phyloP scores from a whole-genome alignment of 202 grass and related monocot genomes.

The Cymbopogon flexuosus region DNA sequence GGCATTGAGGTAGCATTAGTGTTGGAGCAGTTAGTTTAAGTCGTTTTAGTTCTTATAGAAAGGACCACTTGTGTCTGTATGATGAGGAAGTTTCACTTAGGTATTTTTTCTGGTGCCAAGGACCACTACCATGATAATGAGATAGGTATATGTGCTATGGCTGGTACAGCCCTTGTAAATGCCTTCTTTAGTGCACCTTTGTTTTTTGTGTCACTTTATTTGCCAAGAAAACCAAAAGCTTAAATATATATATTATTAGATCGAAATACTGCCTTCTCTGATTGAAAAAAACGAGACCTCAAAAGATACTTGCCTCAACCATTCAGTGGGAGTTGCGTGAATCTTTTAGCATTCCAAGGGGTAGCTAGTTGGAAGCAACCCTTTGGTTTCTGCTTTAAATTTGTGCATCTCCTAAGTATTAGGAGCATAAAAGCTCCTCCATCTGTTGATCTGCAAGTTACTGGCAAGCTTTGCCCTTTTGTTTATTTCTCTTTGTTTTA shows the following conservation, averaged over 20 bases:
- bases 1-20: constrained; percentile 44
- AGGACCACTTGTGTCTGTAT: constrained; percentile 25
- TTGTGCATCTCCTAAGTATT: not conserved
- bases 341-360: not conserved
- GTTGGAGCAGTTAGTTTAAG: constrained; percentile 22
- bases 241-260: not conserved
- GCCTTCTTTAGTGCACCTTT: not conserved
- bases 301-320: not conserved
- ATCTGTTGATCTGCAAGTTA: not conserved
- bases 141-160: not conserved
- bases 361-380: not conserved
- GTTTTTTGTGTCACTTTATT: constrained; percentile 11
- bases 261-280: not conserved
- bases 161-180: constrained; percentile 7
- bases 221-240: not conserved
- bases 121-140: constrained; percentile 33
- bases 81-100: constrained; percentile 19
- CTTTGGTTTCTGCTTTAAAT: constrained; percentile 2
- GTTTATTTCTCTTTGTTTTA: not conserved
- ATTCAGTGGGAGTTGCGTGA: not conserved
- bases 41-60: constrained; percentile 30
- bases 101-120: constrained; percentile 18
- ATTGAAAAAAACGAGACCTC: not conserved
- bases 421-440: not conserved
- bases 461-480: not conserved